Evolutionary conservation across 495 filamentous ascomycete genomes (phyloP).

Genomic region (Halenospora varia): DNA sequence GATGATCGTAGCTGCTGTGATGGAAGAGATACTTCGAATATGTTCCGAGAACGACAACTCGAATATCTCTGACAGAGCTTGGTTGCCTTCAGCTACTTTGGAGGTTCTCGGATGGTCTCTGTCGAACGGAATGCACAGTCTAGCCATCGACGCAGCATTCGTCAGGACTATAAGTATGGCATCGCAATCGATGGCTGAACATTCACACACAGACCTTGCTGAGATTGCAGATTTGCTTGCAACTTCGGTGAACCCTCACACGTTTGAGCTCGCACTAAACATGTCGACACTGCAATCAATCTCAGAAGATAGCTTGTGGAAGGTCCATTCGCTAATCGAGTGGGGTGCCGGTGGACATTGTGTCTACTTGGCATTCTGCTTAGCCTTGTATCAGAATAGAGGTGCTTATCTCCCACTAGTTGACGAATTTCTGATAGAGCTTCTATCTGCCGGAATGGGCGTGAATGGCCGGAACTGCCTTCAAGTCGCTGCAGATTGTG

Average conservation of each 20-base stretch:
- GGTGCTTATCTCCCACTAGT: too few relatives aligned
- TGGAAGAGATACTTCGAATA: too few relatives aligned
- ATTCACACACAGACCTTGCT: too few relatives aligned
- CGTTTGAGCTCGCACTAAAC: not conserved
- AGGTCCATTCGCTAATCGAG: constrained; percentile 3
- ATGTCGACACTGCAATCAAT: not conserved
- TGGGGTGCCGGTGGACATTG: constrained; percentile 7
- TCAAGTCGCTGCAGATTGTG: constrained; percentile 1
- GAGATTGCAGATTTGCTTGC: constrained; percentile 15
- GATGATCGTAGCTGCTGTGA: too few relatives aligned
- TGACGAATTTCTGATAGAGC: constrained; percentile 3
- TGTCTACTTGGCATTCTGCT: not conserved
- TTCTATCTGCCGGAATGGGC: not conserved
- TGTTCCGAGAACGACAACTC: too few relatives aligned
- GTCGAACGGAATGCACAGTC: too few relatives aligned
- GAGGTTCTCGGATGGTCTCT: too few relatives aligned
- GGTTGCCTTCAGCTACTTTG: too few relatives aligned
- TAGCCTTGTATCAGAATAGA: not conserved
- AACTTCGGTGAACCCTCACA: constrained; percentile 18
- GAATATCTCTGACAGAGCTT: too few relatives aligned
- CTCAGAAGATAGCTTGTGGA: not conserved
- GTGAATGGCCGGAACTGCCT: constrained; percentile 1
- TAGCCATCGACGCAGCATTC: too few relatives aligned
- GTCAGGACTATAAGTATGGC: too few relatives aligned
- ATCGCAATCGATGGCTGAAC: too few relatives aligned